These are phyloP conservation scores for Hypomyces perniciosus DNA, from an alignment of 2,329 filamentous ascomycete genomes.

Conservation along the genomic window DNA sequence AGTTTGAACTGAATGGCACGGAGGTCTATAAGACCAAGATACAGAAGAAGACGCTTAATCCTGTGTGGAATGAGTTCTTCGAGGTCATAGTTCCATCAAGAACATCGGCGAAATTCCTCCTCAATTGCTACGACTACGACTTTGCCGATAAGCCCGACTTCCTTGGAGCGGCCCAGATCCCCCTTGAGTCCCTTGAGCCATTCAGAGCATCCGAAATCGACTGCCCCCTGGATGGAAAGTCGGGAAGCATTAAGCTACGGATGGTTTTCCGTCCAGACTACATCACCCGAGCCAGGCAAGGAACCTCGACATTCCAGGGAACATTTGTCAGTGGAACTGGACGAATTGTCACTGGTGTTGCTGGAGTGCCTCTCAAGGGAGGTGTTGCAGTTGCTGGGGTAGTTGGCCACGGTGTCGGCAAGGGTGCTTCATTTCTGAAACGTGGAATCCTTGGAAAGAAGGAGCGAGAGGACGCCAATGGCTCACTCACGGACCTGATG, in stretches of 20 bases:
- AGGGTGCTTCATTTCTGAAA: slow-evolving; percentile 84
- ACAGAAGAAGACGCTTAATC: slow-evolving; percentile 93
- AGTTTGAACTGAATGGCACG: slow-evolving; percentile 83
- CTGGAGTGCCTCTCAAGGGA: slow-evolving; percentile 90
- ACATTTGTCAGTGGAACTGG: slow-evolving; percentile 79
- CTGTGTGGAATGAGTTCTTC: slow-evolving; percentile 94
- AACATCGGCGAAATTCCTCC: slow-evolving; percentile 74
- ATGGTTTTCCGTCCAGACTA: slow-evolving; percentile 92
- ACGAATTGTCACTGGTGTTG: slow-evolving; percentile 75
- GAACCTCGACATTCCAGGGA: slow-evolving; percentile 86
- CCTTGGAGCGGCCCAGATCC: slow-evolving; percentile 70
- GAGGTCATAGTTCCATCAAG: slow-evolving; percentile 77
- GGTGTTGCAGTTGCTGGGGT: slow-evolving; percentile 67
- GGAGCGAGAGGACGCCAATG: slow-evolving; percentile 51
- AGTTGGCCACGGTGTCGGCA: slow-evolving; percentile 74
- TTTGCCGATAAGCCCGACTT: slow-evolving; percentile 93
- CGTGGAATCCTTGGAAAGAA: slow-evolving; percentile 74
- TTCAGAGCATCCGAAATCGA: slow-evolving; percentile 73
- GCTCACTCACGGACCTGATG: slow-evolving; percentile 35
- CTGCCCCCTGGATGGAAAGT: slow-evolving; percentile 79
- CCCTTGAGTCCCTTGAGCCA: slow-evolving; percentile 74
- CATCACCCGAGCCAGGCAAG: slow-evolving; percentile 77
- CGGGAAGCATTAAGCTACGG: slow-evolving; percentile 72
- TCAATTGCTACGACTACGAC: slow-evolving; percentile 91
- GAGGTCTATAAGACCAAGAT: slow-evolving; percentile 93